These are phyloP conservation scores for Chrysoporthe cubensis DNA, from an alignment of 2,329 filamentous ascomycete genomes.

Conservation along the genomic window DNA sequence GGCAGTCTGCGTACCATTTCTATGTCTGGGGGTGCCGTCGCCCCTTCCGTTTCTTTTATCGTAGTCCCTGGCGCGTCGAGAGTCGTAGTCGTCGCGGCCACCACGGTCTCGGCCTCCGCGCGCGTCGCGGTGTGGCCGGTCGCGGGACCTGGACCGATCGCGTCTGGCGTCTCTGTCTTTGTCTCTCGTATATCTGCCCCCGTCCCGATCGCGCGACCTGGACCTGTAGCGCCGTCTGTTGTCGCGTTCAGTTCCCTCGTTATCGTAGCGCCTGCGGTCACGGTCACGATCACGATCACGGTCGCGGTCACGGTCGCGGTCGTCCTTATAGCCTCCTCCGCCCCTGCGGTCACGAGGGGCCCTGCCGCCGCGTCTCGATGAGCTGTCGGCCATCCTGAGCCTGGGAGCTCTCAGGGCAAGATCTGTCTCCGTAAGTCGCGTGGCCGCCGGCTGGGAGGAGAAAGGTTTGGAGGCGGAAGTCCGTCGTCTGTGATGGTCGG, in stretches of 20 bases:
- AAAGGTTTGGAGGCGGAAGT: neutral
- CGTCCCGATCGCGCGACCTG: slow-evolving; percentile 34
- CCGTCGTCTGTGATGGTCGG: neutral
- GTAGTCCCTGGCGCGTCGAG: slow-evolving; percentile 22
- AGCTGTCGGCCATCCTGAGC: slow-evolving; percentile 15
- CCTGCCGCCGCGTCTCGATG: slow-evolving; percentile 22
- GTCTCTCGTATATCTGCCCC: slow-evolving; percentile 31
- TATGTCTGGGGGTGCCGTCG: slow-evolving; percentile 22
- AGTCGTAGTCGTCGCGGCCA: slow-evolving; percentile 16
- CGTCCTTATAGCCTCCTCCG: slow-evolving; percentile 33
- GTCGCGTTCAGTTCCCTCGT: slow-evolving; percentile 40
- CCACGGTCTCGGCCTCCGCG: slow-evolving; percentile 16
- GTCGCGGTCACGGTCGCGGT: slow-evolving; percentile 39
- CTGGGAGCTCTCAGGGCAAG: neutral
- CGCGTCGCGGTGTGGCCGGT: slow-evolving; percentile 32
- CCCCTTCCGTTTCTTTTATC: slow-evolving; percentile 20
- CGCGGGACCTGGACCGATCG: slow-evolving; percentile 28
- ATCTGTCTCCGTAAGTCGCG: neutral
- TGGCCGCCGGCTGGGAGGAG: neutral
- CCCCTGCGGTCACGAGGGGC: slow-evolving; percentile 37
- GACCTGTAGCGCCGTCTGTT: slow-evolving; percentile 31
- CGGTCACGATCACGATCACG: slow-evolving; percentile 41
- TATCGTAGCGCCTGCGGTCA: slow-evolving; percentile 33
- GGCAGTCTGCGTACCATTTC: slow-evolving; percentile 16
- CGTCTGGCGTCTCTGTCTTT: slow-evolving; percentile 37